phyloP scores from a whole-genome alignment of 2,329 filamentous ascomycete species.

The Biscogniauxia sp. region DNA sequence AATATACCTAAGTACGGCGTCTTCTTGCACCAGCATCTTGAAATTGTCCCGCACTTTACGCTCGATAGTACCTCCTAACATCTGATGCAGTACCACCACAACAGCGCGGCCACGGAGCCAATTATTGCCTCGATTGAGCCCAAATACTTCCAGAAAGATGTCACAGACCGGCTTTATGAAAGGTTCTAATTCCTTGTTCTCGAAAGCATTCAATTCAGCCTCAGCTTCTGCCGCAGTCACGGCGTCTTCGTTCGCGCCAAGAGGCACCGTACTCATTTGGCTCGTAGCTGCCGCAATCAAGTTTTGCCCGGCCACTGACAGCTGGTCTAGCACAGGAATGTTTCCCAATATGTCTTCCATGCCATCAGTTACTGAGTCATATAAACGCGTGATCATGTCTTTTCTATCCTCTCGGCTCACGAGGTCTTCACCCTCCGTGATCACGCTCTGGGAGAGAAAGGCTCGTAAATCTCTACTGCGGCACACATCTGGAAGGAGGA shows the following conservation, averaged over 20 bases:
- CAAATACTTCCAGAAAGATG: slow-evolving; percentile 93
- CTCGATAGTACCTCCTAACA: slow-evolving; percentile 94
- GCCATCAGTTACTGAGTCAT: slow-evolving; percentile 94
- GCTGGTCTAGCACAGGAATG: slow-evolving; percentile 90
- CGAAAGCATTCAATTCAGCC: slow-evolving; percentile 89
- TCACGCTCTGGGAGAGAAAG: slow-evolving; percentile 86
- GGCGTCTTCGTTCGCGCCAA: slow-evolving; percentile 50
- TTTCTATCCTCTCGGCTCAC: slow-evolving; percentile 64
- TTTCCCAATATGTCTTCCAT: slow-evolving; percentile 98
- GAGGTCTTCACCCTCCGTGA: slow-evolving; percentile 59
- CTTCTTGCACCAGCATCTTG: slow-evolving; percentile 70
- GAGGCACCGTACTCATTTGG: slow-evolving; percentile 57
- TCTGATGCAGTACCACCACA: slow-evolving; percentile 92
- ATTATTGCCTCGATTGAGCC: slow-evolving; percentile 91
- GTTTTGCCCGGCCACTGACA: slow-evolving; percentile 89
- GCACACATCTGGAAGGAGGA: slow-evolving; percentile 88
- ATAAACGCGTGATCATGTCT: slow-evolving; percentile 91
- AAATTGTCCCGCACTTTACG: slow-evolving; percentile 88
- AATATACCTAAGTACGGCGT: slow-evolving; percentile 74
- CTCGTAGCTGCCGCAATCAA: slow-evolving; percentile 74
- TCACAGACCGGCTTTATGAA: slow-evolving; percentile 99
- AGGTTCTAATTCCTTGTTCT: slow-evolving; percentile 83
- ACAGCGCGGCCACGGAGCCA: slow-evolving; percentile 95
- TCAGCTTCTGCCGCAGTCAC: slow-evolving; percentile 72
- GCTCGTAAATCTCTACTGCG: slow-evolving; percentile 87